phyloP scores from a whole-genome alignment of 1,139 yeast genomes.

The Yamadazyma sp. region DNA sequence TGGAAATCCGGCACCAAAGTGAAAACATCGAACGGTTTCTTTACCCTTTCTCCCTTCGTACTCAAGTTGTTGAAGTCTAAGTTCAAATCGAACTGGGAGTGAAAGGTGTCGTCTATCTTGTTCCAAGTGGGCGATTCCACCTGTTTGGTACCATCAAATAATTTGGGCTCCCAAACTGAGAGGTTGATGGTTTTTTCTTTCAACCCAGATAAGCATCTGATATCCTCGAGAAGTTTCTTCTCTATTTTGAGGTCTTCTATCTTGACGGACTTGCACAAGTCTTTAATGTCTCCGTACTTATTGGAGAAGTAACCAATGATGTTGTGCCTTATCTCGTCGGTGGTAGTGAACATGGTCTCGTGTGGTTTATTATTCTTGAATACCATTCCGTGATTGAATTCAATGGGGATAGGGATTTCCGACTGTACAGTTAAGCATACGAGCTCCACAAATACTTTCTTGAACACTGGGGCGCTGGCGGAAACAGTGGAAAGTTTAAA shows the following conservation, averaged over 20 bases:
- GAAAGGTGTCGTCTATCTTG: constrained; percentile 2
- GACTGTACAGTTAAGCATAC: constrained; percentile 35
- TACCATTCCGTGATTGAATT: constrained; percentile 41
- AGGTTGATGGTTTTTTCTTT: constrained; percentile 31
- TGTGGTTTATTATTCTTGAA: constrained; percentile 21
- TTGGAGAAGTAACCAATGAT: constrained; percentile 24
- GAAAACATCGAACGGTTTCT: constrained; percentile 17
- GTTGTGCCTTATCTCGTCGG: constrained; percentile 26
- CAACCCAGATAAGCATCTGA: constrained; percentile 28
- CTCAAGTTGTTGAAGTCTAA: constrained; percentile 9
- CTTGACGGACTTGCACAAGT: constrained; percentile 23
- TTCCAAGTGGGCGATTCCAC: constrained; percentile 7
- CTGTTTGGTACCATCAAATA: constrained; percentile 5
- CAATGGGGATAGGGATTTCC: constrained; percentile 36
- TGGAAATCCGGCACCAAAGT: constrained; percentile 43
- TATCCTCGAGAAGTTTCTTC: constrained; percentile 29
- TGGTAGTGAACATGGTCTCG: constrained; percentile 16
- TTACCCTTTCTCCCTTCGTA: constrained; percentile 3
- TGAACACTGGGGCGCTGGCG: constrained; percentile 28
- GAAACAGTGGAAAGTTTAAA: constrained; percentile 11
- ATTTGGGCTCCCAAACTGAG: constrained; percentile 3
- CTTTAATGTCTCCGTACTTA: constrained; percentile 21
- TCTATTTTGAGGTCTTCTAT: constrained; percentile 30
- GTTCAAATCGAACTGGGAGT: constrained; percentile 8
- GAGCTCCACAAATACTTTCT: constrained; percentile 29